Evolutionary conservation across 2,329 filamentous ascomycete species (phyloP).

Genomic region (Phialophora expanda): DNA sequence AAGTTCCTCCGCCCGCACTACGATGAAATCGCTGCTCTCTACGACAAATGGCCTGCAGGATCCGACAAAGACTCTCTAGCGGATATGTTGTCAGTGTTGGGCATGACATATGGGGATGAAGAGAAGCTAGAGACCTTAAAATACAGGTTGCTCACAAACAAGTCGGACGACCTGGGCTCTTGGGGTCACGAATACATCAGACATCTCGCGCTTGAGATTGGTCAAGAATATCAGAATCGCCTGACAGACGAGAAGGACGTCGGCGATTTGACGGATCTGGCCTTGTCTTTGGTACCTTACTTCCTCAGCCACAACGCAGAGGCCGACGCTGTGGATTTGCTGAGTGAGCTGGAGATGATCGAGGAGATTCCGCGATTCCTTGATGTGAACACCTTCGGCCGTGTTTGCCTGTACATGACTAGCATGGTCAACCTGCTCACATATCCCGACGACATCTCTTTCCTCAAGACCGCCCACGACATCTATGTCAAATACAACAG

Average conservation of each 20-base stretch:
- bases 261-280: conserved; percentile 83
- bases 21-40: conserved; percentile 81
- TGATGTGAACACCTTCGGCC: conserved; percentile 89
- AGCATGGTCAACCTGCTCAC: conserved; percentile 98
- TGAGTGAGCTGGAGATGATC: conserved; percentile 98
- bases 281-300: conserved; percentile 83
- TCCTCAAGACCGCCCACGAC: conserved; percentile 87
- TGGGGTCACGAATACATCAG: conserved; percentile 99
- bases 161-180: conserved; percentile 88
- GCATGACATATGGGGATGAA: conserved; percentile 98
- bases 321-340: conserved; percentile 93
- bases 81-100: conserved; percentile 94
- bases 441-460: conserved; percentile 95
- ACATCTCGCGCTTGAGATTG: conserved; percentile 93
- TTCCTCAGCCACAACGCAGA: conserved; percentile 98
- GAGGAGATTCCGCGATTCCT: conserved; percentile 86
- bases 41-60: conserved; percentile 84
- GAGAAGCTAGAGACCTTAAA: conserved; percentile 95
- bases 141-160: conserved; percentile 75
- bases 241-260: conserved; percentile 82
- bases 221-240: conserved; percentile 88
- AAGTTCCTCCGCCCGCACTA: conserved; percentile 98
- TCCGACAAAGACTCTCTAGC: conserved; percentile 79
- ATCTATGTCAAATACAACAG: conserved; percentile 95
- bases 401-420: conserved; percentile 97